A percentile compares a stretch with the other conserved stretches of the same genome.
phyloP scores from a whole-genome alignment of 1,139 yeast genomes.

The Barnettozyma hawaiiensis region DNA sequence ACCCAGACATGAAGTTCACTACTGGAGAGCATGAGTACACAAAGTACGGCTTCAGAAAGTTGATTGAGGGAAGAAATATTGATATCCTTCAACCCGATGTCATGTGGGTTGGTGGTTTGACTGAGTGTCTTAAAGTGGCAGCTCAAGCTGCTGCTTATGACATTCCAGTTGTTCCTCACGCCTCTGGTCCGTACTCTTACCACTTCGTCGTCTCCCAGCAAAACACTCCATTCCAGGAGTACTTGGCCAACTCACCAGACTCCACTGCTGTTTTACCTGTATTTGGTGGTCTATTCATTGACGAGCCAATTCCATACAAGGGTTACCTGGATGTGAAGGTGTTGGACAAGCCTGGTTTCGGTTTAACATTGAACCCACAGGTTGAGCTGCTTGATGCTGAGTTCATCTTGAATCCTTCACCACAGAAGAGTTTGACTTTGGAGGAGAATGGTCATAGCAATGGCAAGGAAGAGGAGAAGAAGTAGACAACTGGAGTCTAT shows the following conservation, averaged over 20 bases:
- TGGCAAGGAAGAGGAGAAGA: background rate
- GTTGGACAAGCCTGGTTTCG: slow-evolving; percentile 45
- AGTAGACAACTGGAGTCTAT: background rate
- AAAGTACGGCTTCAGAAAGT: background rate
- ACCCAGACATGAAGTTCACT: slow-evolving; percentile 34
- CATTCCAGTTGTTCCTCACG: slow-evolving; percentile 47
- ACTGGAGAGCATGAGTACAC: background rate
- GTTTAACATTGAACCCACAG: slow-evolving; percentile 39
- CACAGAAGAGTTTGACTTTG: slow-evolving; percentile 32
- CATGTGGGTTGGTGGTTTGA: slow-evolving; percentile 26
- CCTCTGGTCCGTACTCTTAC: slow-evolving; percentile 46
- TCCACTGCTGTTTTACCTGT: slow-evolving; percentile 41
- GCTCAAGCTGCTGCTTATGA: slow-evolving; percentile 31
- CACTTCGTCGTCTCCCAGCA: slow-evolving; percentile 44
- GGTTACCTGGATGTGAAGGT: slow-evolving; percentile 36
- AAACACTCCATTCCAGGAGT: slow-evolving; percentile 48
- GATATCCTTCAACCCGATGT: slow-evolving; percentile 47
- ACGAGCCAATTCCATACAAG: slow-evolving; percentile 42
- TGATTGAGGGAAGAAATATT: slow-evolving; percentile 15
- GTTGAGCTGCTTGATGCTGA: slow-evolving; percentile 38
- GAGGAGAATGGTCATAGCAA: background rate
- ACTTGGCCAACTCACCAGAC: slow-evolving; percentile 45
- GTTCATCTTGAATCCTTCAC: slow-evolving; percentile 34
- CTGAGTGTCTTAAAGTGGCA: background rate
- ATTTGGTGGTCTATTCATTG: slow-evolving; percentile 39